phyloP scores from a whole-genome alignment of 2,329 filamentous ascomycete genomes.

The Verruconis gallopava region DNA sequence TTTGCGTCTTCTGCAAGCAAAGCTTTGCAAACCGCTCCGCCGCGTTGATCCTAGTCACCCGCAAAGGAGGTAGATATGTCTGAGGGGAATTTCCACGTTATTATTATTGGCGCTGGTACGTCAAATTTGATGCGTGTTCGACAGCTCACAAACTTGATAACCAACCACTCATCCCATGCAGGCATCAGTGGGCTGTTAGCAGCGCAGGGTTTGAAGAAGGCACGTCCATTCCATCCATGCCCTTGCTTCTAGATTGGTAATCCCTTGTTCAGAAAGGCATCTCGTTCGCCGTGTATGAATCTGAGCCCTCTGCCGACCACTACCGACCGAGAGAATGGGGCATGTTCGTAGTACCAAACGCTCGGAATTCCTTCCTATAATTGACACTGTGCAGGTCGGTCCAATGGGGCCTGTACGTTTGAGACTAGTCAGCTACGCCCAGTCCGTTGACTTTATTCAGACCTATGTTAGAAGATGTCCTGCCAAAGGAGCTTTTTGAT shows the following conservation, averaged over 20 bases:
- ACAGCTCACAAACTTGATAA: not conserved
- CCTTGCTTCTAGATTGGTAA: not conserved
- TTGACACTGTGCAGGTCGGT: slow-evolving; percentile 5
- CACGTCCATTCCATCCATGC: not conserved
- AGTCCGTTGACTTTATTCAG: not conserved
- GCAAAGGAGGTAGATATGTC: not conserved
- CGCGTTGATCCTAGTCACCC: not conserved
- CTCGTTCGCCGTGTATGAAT: slow-evolving; percentile 15
- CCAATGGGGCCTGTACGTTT: slow-evolving; percentile 9
- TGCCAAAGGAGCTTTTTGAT: slow-evolving; percentile 1
- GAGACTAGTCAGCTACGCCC: not conserved
- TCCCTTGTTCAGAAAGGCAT: slow-evolving; percentile 12
- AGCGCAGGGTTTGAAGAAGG: slow-evolving; percentile 9
- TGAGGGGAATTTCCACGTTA: slow-evolving; percentile 2
- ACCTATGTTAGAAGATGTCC: slow-evolving; percentile 6
- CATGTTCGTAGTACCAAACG: slow-evolving; percentile 24
- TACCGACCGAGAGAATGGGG: slow-evolving; percentile 24
- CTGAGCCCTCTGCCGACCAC: slow-evolving; percentile 19
- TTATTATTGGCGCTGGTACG: slow-evolving; percentile 6
- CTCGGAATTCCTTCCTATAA: slow-evolving; percentile 18
- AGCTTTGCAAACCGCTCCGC: not conserved
- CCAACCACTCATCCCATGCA: not conserved
- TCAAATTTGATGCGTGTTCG: not conserved
- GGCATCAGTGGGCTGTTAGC: slow-evolving; percentile 5
- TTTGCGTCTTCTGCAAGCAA: not conserved